These are phyloP conservation scores for Xeromyces bisporus DNA, from an alignment of 495 filamentous ascomycete genomes.

Conservation along the genomic window DNA sequence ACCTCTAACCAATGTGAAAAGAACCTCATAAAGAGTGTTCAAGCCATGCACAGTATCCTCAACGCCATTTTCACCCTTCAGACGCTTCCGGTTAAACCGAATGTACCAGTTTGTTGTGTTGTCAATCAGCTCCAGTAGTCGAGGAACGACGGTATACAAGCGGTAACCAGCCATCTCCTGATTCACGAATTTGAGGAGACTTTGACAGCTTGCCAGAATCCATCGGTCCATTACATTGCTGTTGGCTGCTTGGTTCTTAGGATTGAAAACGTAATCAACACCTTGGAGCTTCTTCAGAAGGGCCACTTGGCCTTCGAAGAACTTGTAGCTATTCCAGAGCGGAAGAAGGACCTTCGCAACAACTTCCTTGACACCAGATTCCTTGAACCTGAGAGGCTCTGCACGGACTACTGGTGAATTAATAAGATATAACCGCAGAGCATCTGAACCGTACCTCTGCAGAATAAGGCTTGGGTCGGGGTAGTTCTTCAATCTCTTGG, in stretches of 20 bases:
- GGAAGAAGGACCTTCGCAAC: conserved; percentile 86
- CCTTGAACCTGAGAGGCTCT: conserved; percentile 83
- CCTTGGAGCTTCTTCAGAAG: conserved; percentile 79
- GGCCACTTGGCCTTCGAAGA: conserved; percentile 91
- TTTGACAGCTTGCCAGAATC: conserved; percentile 89
- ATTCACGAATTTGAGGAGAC: conserved; percentile 81
- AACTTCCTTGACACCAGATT: conserved; percentile 86
- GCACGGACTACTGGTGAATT: conserved; percentile 94
- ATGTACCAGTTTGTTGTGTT: conserved; percentile 99
- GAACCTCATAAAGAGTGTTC: conserved; percentile 91
- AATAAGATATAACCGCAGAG: conserved; percentile 85
- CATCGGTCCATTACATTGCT: conserved; percentile 94
- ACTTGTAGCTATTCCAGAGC: conserved; percentile 95
- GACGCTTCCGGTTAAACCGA: conserved; percentile 87
- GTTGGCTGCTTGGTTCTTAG: conserved; percentile 51
- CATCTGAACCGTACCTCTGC: conserved; percentile 80
- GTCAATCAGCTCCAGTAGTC: conserved; percentile 75
- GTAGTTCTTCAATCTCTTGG: conserved; percentile 93
- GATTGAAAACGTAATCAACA: conserved; percentile 65
- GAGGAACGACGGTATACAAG: conserved; percentile 86
- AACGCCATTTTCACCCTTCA: conserved; percentile 84
- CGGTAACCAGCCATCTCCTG: conserved; percentile 88
- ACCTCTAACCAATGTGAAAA: conserved; percentile 73
- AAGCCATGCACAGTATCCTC: conserved; percentile 82
- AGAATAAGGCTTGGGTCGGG: conserved; percentile 80